Conservation (phyloP, 2,329 filamentous ascomycete genomes). For the Chalaropsis thielavioides region DNA sequence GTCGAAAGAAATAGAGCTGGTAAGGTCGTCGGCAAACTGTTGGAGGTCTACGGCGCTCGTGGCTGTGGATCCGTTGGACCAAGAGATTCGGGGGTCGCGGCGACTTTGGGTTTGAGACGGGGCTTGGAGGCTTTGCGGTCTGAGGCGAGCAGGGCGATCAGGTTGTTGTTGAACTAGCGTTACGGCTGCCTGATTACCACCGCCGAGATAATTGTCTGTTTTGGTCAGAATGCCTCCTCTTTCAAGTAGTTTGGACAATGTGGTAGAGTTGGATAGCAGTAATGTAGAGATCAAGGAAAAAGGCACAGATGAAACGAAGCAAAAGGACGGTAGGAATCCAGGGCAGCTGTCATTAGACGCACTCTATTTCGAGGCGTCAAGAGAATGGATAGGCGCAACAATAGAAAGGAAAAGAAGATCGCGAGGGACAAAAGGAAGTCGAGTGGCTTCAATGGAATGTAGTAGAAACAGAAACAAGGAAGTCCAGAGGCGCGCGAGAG, state of each 20-base stretch:
- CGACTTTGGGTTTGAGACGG: slow-evolving; percentile 4
- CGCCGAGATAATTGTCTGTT: neutral
- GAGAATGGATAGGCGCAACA: neutral
- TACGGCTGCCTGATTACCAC: neutral
- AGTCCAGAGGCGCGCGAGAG: neutral
- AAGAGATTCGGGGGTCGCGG: slow-evolving; percentile 17
- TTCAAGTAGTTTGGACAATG: neutral
- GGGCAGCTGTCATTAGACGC: neutral
- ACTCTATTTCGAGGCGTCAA: neutral
- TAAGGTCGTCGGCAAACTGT: slow-evolving; percentile 16
- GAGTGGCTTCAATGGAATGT: neutral
- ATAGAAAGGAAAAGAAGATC: slow-evolving; percentile 5
- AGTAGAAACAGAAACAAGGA: slow-evolving; percentile 2
- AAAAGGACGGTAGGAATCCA: neutral
- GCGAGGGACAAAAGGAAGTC: slow-evolving; percentile 1
- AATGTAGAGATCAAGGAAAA: neutral
- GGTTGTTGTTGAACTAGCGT: neutral
- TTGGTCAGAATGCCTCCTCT: neutral
- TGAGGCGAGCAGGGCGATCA: slow-evolving; percentile 1
- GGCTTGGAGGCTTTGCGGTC: slow-evolving; percentile 11
- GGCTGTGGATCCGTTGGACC: slow-evolving; percentile 18
- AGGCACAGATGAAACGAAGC: neutral
- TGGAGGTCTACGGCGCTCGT: slow-evolving; percentile 15
- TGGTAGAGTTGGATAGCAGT: neutral
- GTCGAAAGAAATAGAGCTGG: slow-evolving; percentile 20